phyloP scores from a whole-genome alignment of 2,329 filamentous ascomycete species.

The Pseudocercospora macadamiae region DNA sequence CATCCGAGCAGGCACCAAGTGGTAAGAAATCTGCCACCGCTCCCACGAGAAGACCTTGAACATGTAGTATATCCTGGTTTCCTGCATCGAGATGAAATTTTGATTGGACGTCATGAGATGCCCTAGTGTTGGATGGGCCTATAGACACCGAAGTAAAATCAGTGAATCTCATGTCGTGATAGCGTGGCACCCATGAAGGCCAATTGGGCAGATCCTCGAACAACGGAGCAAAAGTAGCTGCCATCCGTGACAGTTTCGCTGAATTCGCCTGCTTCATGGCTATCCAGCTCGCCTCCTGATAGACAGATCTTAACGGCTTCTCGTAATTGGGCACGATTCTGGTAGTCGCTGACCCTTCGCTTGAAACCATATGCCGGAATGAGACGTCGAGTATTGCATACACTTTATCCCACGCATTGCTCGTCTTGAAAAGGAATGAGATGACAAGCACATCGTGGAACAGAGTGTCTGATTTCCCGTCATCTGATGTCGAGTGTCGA shows the following conservation, averaged over 20 bases:
- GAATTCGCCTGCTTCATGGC: not conserved
- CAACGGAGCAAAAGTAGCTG: not conserved
- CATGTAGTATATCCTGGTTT: not conserved
- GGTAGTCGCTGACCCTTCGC: not conserved
- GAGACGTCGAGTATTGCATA: not conserved
- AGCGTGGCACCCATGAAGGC: constrained; percentile 4
- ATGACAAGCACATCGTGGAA: not conserved
- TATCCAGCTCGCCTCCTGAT: not conserved
- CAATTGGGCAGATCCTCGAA: not conserved
- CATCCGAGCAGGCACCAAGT: not conserved
- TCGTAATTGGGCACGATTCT: not conserved
- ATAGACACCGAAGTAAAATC: not conserved
- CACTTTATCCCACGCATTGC: constrained; percentile 1
- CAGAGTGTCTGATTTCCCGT: not conserved
- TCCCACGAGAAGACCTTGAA: not conserved
- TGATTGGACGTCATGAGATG: too few species aligned
- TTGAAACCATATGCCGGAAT: not conserved
- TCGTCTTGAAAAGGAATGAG: not conserved
- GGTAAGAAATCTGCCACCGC: not conserved
- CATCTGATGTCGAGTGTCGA: not conserved
- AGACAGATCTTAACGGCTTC: not conserved
- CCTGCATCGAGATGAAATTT: not conserved
- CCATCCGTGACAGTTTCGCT: not conserved
- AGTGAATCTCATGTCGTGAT: not conserved
- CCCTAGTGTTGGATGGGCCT: not conserved